Evolutionary conservation across 2,329 filamentous ascomycete species (phyloP), one percentile per base, ranked within the genome.

Genomic region (Stylonectria norvegica): DNA sequence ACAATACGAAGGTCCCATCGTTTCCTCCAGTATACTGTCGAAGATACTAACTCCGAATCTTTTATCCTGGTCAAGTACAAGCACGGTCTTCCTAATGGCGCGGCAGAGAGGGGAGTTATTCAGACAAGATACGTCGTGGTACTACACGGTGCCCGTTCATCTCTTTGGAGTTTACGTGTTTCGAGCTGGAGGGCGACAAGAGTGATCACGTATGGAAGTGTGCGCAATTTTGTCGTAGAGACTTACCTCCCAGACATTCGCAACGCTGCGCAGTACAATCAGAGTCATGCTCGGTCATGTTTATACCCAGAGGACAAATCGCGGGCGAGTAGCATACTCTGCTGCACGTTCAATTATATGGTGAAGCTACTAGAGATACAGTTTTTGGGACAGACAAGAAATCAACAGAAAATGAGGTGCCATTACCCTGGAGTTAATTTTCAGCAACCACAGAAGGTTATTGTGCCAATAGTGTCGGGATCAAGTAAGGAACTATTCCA

Each of bases 161-260:
- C n/a, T n/a, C n/a, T n/a, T n/a, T n/a, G n/a, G n/a, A n/a, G n/a
- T n/a, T n/a, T n/a, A n/a, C n/a, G n/a, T 74, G 76, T 0, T 73
- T 78, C 35, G 65, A 71, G 16, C 65, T 82, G 34, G 66, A 76
- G 28, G 77, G 77, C 7, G 76, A 79, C 36, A 70, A 68, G n/a
- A 74, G 68, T 1, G 71, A 75, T 43, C 70, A 61, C 45, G 69
- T 75, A 27, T 75, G 69, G 70, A n/a, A 70, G 50, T 5, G 50
- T 50, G 31, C 44, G 43, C 38, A 41, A 49, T 15, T 19, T 50
- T 20, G 40, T 37, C 15, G 70, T 73, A 1, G 67, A 64, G 20
- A 82, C 79, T 2, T 63, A 75, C 45, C 83, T 82, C 43, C 79
- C 79, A 0, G 80, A 85, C 48, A 78, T 84, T 37, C 71, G 81